Percentiles rank a stretch among this genome's conserved stretches.
These are phyloP conservation scores for Diaporthe nobilis DNA, from an alignment of 2,329 filamentous ascomycete species.

Conservation along the genomic window DNA sequence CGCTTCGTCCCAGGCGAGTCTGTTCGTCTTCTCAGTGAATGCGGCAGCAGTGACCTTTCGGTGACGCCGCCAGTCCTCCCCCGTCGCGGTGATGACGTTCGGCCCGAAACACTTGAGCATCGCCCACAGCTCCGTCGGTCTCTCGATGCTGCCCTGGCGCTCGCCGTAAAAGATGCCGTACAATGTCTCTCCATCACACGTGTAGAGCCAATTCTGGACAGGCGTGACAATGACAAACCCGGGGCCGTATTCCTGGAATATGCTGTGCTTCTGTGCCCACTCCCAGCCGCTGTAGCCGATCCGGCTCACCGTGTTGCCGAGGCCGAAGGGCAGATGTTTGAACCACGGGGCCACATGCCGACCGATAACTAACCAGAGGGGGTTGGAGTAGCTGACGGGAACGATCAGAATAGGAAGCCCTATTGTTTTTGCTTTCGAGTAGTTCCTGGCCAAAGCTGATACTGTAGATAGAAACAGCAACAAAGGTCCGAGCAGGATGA, in stretches of 20 bases:
- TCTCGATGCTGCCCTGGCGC: background rate
- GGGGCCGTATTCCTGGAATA: background rate
- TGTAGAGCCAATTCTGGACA: background rate
- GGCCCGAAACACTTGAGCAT: background rate
- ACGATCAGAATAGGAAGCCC: background rate
- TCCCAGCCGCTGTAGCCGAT: background rate
- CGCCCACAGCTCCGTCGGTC: background rate
- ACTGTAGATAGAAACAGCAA: background rate
- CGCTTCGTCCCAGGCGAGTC: too few relatives aligned
- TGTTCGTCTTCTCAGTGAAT: background rate
- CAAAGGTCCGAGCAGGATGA: background rate
- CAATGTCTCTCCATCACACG: background rate
- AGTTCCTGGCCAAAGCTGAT: background rate
- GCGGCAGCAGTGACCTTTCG: background rate
- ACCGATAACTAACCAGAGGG: background rate
- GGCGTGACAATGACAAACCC: background rate
- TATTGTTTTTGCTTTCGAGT: background rate
- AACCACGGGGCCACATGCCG: background rate
- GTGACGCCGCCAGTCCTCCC: background rate
- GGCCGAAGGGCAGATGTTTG: background rate
- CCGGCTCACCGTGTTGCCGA: background rate
- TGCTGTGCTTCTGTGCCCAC: background rate
- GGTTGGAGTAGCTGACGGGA: background rate
- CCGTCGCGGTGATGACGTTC: background rate
- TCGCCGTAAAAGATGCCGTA: background rate